Evolutionary conservation across 768 basidiomycete genomes (phyloP).

Genomic region (Lactifluus hygrophoroides): DNA sequence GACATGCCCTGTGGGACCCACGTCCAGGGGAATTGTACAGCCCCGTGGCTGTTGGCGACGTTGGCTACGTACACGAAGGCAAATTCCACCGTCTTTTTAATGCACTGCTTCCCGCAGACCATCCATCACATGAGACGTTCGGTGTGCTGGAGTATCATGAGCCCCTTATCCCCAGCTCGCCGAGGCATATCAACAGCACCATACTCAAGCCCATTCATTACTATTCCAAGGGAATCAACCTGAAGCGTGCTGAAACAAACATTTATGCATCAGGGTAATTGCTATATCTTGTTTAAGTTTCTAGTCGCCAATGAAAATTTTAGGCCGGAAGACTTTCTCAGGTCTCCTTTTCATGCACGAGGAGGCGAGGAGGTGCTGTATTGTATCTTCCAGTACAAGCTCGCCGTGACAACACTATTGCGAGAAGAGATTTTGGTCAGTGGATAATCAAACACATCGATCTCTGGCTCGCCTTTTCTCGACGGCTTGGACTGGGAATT

Average conservation of each 20-base stretch:
- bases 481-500: not conserved
- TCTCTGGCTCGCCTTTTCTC: not conserved
- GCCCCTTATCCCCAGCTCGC: no score
- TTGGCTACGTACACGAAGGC: no score
- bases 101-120: no score
- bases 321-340: not conserved
- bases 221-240: not conserved
- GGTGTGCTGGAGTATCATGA: no score
- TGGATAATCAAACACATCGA: not conserved
- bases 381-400: not conserved
- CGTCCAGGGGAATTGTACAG: no score
- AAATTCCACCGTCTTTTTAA: no score
- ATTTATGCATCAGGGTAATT: not conserved
- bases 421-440: not conserved
- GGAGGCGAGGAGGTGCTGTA: not conserved
- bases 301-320: not conserved
- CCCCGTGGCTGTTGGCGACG: no score
- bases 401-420: not conserved
- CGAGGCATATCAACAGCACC: not conserved
- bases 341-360: not conserved
- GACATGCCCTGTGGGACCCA: no score
- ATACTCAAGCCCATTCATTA: not conserved
- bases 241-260: no score
- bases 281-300: no score
- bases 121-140: no score